Evolutionary conservation across 352 stramenopile species (phyloP), one percentile per base, ranked within the genome.

Genomic region (Globisporangium alternatum): DNA sequence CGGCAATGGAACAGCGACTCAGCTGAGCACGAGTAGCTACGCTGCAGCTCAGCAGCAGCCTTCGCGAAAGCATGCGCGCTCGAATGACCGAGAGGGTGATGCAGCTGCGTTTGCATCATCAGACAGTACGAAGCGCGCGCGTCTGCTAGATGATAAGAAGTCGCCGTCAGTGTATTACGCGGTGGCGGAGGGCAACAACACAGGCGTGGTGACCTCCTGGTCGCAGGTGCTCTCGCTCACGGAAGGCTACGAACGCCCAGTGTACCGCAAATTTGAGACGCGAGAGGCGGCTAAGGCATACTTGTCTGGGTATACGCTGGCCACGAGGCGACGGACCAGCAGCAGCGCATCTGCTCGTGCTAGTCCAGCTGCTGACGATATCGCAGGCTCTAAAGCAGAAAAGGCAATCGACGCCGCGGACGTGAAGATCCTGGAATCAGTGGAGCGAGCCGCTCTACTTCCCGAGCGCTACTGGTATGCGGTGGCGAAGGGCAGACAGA

Each of bases 401-500:
- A 4, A 2, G 17, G 45, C 21, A 52, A 12, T 9, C 7, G 45
- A 52, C 9, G 3, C 21, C 3, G 10, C 9, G 25, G 25, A 30
- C 45, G 28, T 3, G 15, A 2, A 22, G 21, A 39, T 10, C 7
- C 12, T 21, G 25, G 37, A 28, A 39, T 12, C 15, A 52, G 21
- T n/a, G 8, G 25, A 53, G 39, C n/a, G 37, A 39, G 12, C 56
- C n/a, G 22, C 56, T 7, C 39, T 61, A 9, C 22, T 61, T 1
- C n/a, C 44, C 1, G 43, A 48, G 17, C 30, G 31, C n/a, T 67
- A 67, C 35, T 86, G 71, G 68, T 91, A 89, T 53, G 82, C 75
- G 8, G 78, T 91, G 4, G 80, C 78, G 0, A 84, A 77, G 55
- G 82, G 80, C 3, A 64, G 68, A 0, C 66, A 80, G 43, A 77